Evolutionary conservation across 805 yeast genomes (phyloP).

Genomic region (Peterozyma xylosa): DNA sequence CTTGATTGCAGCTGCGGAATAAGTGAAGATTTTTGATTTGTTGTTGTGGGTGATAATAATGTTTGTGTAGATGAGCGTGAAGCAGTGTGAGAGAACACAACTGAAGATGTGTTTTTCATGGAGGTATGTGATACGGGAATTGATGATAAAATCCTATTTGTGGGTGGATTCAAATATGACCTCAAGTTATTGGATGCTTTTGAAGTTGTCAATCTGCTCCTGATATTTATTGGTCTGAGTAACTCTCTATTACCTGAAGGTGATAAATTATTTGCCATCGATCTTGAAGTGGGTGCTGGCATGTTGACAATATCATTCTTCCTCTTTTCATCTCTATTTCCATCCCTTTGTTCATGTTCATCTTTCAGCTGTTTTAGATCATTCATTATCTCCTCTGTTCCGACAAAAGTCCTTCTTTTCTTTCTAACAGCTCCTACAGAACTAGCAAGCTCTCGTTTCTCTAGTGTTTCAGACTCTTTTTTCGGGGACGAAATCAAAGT

Average conservation of each 20-base stretch:
- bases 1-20: no score
- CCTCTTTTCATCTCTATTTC: conserved; percentile 2
- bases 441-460: neutral
- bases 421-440: neutral
- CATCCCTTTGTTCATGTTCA: conserved; percentile 1
- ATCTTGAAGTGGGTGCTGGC: neutral
- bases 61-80: neutral
- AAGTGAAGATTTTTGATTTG: neutral
- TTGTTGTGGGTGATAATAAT: neutral
- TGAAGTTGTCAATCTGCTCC: neutral
- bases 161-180: neutral
- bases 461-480: neutral
- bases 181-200: neutral
- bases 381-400: conserved; percentile 5
- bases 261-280: neutral
- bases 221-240: no score
- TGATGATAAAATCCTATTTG: neutral
- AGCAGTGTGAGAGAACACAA: neutral
- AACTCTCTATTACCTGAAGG: no score
- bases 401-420: conserved; percentile 6
- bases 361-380: neutral
- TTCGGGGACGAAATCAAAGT: neutral
- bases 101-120: neutral
- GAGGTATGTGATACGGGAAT: neutral
- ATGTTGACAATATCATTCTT: neutral